These are phyloP conservation scores for Wickerhamomyces sp. DNA, from an alignment of 1,139 yeast species.

Conservation along the genomic window DNA sequence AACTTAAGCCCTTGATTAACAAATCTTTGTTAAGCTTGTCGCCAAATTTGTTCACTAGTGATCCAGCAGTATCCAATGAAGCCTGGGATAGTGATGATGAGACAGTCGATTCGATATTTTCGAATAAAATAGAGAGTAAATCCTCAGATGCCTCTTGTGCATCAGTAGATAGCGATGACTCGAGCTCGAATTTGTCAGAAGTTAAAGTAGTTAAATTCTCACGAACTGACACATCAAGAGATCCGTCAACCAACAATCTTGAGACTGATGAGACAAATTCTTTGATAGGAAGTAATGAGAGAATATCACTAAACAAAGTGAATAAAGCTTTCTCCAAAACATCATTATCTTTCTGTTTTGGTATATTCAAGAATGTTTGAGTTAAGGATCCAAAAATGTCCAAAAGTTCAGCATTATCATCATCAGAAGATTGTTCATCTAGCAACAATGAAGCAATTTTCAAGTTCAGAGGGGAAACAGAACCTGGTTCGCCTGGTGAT, in stretches of 20 bases:
- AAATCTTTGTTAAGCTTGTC: conserved; percentile 41
- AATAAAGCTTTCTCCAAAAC: conserved; percentile 29
- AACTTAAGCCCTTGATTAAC: conserved; percentile 44
- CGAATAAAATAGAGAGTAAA: conserved; percentile 45
- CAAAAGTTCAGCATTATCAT: conserved; percentile 15
- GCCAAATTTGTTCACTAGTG: conserved; percentile 62
- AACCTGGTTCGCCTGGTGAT: conserved; percentile 40
- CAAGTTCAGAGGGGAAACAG: conserved; percentile 47
- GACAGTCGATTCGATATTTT: conserved; percentile 37
- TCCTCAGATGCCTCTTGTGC: conserved; percentile 42
- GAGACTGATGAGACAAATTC: conserved; percentile 64
- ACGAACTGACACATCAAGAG: conserved; percentile 35
- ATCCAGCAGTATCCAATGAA: conserved; percentile 64
- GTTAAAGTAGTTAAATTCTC: conserved; percentile 57
- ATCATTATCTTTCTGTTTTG: conserved; percentile 11
- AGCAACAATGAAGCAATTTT: conserved; percentile 54
- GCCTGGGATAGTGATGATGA: conserved; percentile 57
- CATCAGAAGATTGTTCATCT: conserved; percentile 37
- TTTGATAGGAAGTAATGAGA: conserved; percentile 70
- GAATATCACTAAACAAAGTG: conserved; percentile 52
- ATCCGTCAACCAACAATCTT: conserved; percentile 35
- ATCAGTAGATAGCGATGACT: conserved; percentile 43
- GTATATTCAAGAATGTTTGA: conserved; percentile 14
- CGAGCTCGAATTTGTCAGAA: conserved; percentile 65
- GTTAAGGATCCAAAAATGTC: conserved; percentile 18